These are phyloP conservation scores for Hapsidospora chrysogenum DNA, from an alignment of 495 filamentous ascomycete genomes.

Conservation along the genomic window DNA sequence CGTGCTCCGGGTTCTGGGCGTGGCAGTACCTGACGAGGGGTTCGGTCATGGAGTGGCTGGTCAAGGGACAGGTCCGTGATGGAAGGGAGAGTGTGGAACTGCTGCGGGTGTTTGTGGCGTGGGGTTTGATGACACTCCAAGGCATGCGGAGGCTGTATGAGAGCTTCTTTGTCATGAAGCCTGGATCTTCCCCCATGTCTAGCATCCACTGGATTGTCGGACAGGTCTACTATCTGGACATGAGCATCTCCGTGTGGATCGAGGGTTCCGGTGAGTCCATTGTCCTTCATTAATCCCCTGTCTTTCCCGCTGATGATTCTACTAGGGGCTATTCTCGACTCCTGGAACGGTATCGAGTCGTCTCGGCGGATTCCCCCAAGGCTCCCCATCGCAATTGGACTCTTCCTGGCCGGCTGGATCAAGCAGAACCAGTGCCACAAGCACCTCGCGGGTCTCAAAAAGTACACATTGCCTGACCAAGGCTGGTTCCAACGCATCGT, in stretches of 20 bases:
- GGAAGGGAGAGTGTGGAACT: conserved; percentile 32
- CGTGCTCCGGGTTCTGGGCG: conserved; percentile 62
- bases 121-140: conserved; percentile 58
- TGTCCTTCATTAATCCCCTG: background rate
- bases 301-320: conserved; percentile 1
- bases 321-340: conserved; percentile 1
- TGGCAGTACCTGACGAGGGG: conserved; percentile 47
- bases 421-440: conserved; percentile 69
- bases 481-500: conserved; percentile 53
- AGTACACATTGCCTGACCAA: conserved; percentile 58
- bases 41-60: conserved; percentile 24
- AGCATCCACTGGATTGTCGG: conserved; percentile 68
- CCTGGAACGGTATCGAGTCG: conserved; percentile 6
- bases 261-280: conserved; percentile 54
- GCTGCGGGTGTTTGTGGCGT: conserved; percentile 49
- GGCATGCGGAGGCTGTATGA: conserved; percentile 61
- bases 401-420: conserved; percentile 60
- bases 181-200: conserved; percentile 59
- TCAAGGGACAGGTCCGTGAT: conserved; percentile 12
- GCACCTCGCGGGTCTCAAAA: conserved; percentile 64
- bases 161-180: conserved; percentile 41
- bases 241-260: conserved; percentile 66
- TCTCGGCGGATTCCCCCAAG: conserved; percentile 10
- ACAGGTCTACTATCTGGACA: conserved; percentile 54
- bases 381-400: conserved; percentile 18